phyloP scores from a whole-genome alignment of 768 basidiomycete species.

The Naganishia kalamii region DNA sequence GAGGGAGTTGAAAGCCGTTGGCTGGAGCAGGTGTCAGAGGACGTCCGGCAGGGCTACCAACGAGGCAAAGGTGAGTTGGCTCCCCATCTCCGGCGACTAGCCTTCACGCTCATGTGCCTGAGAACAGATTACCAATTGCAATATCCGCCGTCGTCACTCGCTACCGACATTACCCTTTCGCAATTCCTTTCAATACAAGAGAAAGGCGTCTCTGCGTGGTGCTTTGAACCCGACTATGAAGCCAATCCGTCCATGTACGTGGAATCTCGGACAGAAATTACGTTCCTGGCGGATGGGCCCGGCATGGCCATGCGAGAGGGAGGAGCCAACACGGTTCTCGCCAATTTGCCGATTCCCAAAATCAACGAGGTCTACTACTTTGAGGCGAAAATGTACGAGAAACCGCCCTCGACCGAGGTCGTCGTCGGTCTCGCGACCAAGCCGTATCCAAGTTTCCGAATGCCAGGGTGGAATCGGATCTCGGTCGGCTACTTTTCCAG shows the following conservation, averaged over 20 bases:
- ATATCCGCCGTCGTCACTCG: conserved; percentile 83
- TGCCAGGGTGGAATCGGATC: conserved; percentile 76
- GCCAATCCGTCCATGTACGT: conserved; percentile 86
- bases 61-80: conserved; percentile 71
- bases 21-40: conserved; percentile 74
- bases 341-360: conserved; percentile 92
- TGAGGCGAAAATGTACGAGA: conserved; percentile 99
- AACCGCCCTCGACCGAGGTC: conserved; percentile 77
- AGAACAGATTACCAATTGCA: conserved; percentile 58
- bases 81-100: background rate
- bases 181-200: conserved; percentile 99
- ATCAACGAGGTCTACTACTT: conserved; percentile 99
- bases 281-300: conserved; percentile 63
- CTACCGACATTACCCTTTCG: conserved; percentile 95
- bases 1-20: conserved; percentile 86
- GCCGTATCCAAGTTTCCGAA: conserved; percentile 88
- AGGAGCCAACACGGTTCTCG: conserved; percentile 89
- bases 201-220: conserved; percentile 99
- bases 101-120: background rate
- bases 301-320: conserved; percentile 70
- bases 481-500: conserved; percentile 87
- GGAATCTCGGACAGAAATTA: conserved; percentile 92
- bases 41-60: conserved; percentile 62
- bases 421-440: conserved; percentile 92
- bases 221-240: conserved; percentile 97